These are phyloP conservation scores for Nakaseomyces sp. DNA, from an alignment of 1,139 yeast genomes.

Conservation along the genomic window DNA sequence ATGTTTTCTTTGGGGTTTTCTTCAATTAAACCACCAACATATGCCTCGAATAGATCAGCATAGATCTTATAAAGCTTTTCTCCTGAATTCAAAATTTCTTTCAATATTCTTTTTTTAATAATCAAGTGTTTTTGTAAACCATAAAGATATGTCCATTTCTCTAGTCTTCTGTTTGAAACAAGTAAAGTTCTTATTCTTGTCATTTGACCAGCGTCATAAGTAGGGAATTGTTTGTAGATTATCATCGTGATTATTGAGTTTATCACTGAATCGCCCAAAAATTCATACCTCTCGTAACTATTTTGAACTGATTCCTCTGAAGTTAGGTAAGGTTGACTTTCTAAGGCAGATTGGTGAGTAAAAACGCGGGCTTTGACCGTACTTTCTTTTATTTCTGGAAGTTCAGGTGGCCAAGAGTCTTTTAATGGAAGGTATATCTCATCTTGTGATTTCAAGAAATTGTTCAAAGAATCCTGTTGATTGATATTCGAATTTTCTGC, in stretches of 20 bases:
- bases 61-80: background rate
- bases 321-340: slow-evolving; percentile 1
- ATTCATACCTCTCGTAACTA: slow-evolving; percentile 5
- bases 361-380: slow-evolving; percentile 1
- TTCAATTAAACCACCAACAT: slow-evolving; percentile 4
- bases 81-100: slow-evolving; percentile 4
- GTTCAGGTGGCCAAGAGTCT: background rate
- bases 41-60: slow-evolving; percentile 4
- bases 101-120: background rate
- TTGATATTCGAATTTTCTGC: background rate
- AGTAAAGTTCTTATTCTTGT: slow-evolving; percentile 1
- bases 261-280: slow-evolving; percentile 1
- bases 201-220: slow-evolving; percentile 4
- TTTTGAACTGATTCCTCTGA: background rate
- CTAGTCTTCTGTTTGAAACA: slow-evolving; percentile 4
- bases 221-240: slow-evolving; percentile 1
- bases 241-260: slow-evolving; percentile 1
- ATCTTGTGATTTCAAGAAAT: slow-evolving; percentile 1
- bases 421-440: background rate
- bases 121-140: slow-evolving; percentile 1
- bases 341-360: slow-evolving; percentile 2
- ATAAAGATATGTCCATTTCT: slow-evolving; percentile 3
- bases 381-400: background rate
- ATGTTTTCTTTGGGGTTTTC: slow-evolving; percentile 2
- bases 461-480: background rate